Evolutionary conservation across 495 filamentous ascomycete genomes (phyloP).

Genomic region (Jackrogersella multiformis): DNA sequence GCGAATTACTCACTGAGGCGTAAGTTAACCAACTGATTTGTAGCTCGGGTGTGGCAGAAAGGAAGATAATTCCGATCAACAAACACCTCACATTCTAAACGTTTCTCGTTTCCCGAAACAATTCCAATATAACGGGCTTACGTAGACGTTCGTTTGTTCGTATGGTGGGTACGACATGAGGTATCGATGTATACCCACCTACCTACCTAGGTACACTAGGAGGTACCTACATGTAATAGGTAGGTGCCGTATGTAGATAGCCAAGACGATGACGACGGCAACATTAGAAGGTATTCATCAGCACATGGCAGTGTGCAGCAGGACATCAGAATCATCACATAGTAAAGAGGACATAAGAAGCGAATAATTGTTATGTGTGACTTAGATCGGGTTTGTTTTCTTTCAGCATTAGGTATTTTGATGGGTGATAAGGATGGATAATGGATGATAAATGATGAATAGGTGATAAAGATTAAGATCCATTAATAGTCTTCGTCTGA

Average conservation of each 20-base stretch:
- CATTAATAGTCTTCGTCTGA: conserved; percentile 16
- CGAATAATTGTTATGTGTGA: conserved; percentile 25
- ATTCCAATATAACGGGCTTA: conserved; percentile 37
- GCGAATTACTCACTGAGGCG: conserved; percentile 12
- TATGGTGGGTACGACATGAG: conserved; percentile 22
- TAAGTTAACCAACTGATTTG: conserved; percentile 33
- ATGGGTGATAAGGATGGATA: too few species aligned
- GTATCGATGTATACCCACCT: not conserved
- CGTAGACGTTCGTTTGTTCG: conserved; percentile 34
- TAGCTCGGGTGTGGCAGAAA: conserved; percentile 33
- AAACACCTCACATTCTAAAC: conserved; percentile 30
- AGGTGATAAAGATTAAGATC: too few species aligned
- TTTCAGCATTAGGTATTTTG: not conserved
- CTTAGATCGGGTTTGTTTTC: not conserved
- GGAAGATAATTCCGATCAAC: conserved; percentile 23
- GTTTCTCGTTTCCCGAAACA: conserved; percentile 40
- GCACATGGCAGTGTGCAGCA: conserved; percentile 12
- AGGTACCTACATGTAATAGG: conserved; percentile 20
- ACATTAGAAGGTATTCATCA: not conserved
- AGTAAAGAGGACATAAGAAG: conserved; percentile 22
- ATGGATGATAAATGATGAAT: not conserved
- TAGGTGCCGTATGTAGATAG: conserved; percentile 8
- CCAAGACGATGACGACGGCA: conserved; percentile 5
- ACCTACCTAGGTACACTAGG: not conserved
- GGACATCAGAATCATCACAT: conserved; percentile 9